Evolutionary conservation across 768 basidiomycete genomes (phyloP), one percentile per base, ranked within the genome.

Genomic region (Vararia minispora): DNA sequence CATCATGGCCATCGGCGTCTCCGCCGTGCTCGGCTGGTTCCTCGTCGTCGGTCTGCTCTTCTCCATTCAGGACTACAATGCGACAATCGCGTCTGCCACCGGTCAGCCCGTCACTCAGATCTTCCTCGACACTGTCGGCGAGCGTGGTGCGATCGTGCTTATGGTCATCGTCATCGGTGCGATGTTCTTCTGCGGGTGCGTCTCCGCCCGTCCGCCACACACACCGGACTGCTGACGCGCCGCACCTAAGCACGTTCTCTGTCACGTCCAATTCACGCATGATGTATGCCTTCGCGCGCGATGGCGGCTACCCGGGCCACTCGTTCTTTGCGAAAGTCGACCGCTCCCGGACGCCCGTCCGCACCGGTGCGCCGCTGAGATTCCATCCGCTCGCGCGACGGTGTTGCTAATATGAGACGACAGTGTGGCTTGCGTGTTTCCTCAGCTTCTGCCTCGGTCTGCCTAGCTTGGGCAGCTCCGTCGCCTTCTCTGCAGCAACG

Each of bases 221-320:
- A 2, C 6, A 14, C 30, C 17, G 16, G 8, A 5, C 25, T 41
- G 22, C 22, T 14, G 18, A 17, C 16, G 22, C 33, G 4, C 16
- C 16, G 22, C 13, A 24, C 17, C 7, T 5, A 39, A 78, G 79
- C 11, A 80, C 77, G 0, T 87, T 87, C 59, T 83, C 80, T 0
- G 59, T 88, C 35, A 84, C 83, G 0, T 76, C 76, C 1, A 88
- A 86, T 52, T 80, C 76, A 3, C 68, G 84, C 0, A 86, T 86
- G 83, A 82, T 81, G 77, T 88, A 76, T 52, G 78, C 82, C 0
- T 86, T 85, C 50, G 68, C 79, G 3, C 70, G 84, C 26, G 84
- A 88, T 53, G 76, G 80, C 0, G 81, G 71, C 9, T 66, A 84
- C 18, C 81, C 83, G 0, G 79, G 75, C 10, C 74, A 74, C 44